These are phyloP conservation scores for Pythium dissimile DNA, from an alignment of 352 stramenopile genomes.

Conservation along the genomic window DNA sequence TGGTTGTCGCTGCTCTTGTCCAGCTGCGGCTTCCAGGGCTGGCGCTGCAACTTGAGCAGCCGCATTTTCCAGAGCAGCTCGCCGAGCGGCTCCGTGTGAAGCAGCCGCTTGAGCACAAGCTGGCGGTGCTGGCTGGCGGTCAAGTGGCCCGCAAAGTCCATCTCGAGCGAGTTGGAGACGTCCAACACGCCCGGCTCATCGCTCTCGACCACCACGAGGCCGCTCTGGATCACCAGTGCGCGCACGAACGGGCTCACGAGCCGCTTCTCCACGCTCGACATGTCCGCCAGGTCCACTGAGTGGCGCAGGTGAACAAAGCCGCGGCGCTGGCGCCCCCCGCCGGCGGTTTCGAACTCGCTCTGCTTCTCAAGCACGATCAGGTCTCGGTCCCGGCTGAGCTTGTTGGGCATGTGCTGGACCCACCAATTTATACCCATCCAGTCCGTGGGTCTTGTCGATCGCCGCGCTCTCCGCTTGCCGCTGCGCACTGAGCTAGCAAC, in stretches of 20 bases:
- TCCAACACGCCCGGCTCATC: conserved; percentile 18
- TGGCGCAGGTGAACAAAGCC: conserved; percentile 19
- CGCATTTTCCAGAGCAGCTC: conserved; percentile 20
- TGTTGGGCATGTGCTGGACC: conserved; percentile 26
- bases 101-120: conserved; percentile 18
- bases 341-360: conserved; percentile 9
- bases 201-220: conserved; percentile 17
- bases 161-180: conserved; percentile 14
- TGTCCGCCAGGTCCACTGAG: conserved; percentile 19
- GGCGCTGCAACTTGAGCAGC: conserved; percentile 10
- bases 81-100: conserved; percentile 9
- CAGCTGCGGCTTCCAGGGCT: not conserved
- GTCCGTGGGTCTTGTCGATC: not conserved
- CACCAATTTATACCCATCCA: conserved; percentile 28
- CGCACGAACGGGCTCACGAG: conserved; percentile 18
- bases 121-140: conserved; percentile 6
- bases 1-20: conserved; percentile 8
- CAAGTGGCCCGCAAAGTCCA: conserved; percentile 16
- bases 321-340: not conserved
- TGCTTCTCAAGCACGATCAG: conserved; percentile 21
- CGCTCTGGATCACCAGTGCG: conserved; percentile 21
- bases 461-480: not conserved
- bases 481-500: not conserved
- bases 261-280: conserved; percentile 2
- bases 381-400: conserved; percentile 22